Conservation (phyloP, 345 rosid genomes). For the Euclidium syriacum region DNA sequence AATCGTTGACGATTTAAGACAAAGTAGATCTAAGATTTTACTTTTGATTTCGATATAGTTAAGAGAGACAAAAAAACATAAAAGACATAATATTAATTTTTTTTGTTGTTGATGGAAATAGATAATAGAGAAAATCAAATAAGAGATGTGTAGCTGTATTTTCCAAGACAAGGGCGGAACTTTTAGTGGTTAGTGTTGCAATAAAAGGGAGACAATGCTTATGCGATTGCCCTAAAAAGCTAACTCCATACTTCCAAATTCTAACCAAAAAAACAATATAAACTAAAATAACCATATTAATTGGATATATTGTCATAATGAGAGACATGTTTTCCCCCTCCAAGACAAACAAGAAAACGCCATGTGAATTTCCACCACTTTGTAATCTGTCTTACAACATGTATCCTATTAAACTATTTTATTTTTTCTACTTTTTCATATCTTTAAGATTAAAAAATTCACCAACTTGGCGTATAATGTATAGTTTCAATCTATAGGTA, state of each 20-base stretch:
- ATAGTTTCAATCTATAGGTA: neutral
- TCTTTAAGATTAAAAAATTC: neutral
- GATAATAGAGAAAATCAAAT: neutral
- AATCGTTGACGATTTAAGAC: too few species aligned
- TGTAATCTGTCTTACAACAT: neutral
- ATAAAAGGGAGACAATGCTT: slow-evolving; percentile 12
- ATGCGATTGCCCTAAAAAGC: slow-evolving; percentile 10
- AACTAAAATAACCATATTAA: neutral
- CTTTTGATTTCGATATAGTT: too few species aligned
- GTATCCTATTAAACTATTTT: neutral
- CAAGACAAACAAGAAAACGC: slow-evolving; percentile 14
- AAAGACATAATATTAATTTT: too few species aligned
- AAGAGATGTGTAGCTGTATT: neutral
- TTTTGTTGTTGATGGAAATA: neutral
- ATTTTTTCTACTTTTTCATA: neutral
- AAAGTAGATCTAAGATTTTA: too few species aligned
- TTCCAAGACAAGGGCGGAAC: neutral
- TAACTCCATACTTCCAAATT: neutral
- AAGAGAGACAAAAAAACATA: too few species aligned
- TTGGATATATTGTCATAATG: slow-evolving; percentile 9
- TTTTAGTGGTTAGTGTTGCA: slow-evolving; percentile 9
- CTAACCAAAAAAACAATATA: neutral
- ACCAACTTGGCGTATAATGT: slow-evolving; percentile 2
- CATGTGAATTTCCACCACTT: slow-evolving; percentile 26
- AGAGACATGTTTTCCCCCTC: slow-evolving; percentile 15